A percentile compares a stretch with the other conserved stretches of the same genome.
Evolutionary conservation across 345 rosid species (phyloP).

Genomic region (Eucalyptus victrix): DNA sequence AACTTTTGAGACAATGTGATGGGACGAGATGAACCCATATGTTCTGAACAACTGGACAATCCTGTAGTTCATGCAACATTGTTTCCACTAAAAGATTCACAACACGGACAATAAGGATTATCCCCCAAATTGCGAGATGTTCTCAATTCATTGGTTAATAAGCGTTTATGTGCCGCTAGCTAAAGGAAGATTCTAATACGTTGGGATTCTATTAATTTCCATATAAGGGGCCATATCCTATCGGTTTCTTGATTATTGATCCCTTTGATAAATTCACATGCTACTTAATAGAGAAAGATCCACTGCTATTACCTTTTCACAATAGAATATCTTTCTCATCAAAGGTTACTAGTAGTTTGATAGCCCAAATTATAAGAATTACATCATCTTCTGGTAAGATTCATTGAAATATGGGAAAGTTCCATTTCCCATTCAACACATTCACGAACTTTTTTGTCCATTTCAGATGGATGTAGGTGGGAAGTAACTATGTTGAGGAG

Average conservation of each 20-base stretch:
- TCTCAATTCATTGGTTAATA: no score
- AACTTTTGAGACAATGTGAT: neutral
- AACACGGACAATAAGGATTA: neutral
- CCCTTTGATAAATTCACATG: neutral
- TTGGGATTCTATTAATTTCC: neutral
- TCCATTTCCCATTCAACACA: neutral
- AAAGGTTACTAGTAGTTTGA: neutral
- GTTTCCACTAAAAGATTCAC: neutral
- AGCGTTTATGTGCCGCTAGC: neutral
- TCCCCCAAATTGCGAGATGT: neutral
- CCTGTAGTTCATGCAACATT: fast-evolving
- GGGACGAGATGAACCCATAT: neutral
- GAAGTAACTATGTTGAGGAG: neutral
- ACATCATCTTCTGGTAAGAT: no score
- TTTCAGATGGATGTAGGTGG: fast-evolving
- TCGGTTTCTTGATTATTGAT: no score
- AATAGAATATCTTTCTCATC: neutral
- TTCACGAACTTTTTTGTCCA: neutral
- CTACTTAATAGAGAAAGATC: neutral
- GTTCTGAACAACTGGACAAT: neutral
- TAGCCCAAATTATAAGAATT: neutral
- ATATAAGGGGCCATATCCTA: neutral
- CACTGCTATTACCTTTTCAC: neutral
- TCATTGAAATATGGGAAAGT: no score
- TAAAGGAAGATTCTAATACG: neutral